Evolutionary conservation across 1,284 basidiomycete species (phyloP).

Genomic region (Cryptococcus amylolentus): DNA sequence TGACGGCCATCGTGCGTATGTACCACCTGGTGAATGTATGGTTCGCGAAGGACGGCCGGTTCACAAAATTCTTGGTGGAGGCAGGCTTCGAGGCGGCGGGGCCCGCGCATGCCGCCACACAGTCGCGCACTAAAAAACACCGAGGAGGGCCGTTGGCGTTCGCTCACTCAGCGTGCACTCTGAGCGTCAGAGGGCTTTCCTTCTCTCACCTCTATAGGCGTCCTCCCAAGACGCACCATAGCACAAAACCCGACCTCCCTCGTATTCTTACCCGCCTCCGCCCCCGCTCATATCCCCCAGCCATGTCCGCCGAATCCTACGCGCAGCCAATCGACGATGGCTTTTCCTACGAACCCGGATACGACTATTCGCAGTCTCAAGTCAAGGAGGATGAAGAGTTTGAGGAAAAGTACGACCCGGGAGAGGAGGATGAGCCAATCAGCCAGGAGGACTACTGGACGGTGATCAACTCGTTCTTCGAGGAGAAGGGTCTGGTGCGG

Average conservation of each 20-base stretch:
- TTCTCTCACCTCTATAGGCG: too few relatives aligned
- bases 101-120: too few relatives aligned
- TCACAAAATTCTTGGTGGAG: constrained; percentile 9
- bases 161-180: too few relatives aligned
- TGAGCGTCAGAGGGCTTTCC: too few relatives aligned
- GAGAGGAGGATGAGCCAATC: constrained; percentile 65
- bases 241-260: too few relatives aligned
- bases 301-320: neutral
- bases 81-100: too few relatives aligned
- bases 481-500: constrained; percentile 93
- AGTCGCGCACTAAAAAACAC: too few relatives aligned
- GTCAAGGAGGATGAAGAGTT: constrained; percentile 14
- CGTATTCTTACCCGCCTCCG: neutral
- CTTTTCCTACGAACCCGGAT: constrained; percentile 34
- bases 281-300: neutral
- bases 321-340: constrained; percentile 23
- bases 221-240: too few relatives aligned
- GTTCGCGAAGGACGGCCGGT: neutral
- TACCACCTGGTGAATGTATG: too few relatives aligned
- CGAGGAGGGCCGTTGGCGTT: too few relatives aligned
- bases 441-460: constrained; percentile 94
- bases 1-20: constrained; percentile 29
- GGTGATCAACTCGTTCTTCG: constrained; percentile 93
- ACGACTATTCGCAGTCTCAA: constrained; percentile 23
- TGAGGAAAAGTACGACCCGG: constrained; percentile 36